phyloP scores from a whole-genome alignment of 441 rosid genomes.

The Arabidopsis lyrata region DNA sequence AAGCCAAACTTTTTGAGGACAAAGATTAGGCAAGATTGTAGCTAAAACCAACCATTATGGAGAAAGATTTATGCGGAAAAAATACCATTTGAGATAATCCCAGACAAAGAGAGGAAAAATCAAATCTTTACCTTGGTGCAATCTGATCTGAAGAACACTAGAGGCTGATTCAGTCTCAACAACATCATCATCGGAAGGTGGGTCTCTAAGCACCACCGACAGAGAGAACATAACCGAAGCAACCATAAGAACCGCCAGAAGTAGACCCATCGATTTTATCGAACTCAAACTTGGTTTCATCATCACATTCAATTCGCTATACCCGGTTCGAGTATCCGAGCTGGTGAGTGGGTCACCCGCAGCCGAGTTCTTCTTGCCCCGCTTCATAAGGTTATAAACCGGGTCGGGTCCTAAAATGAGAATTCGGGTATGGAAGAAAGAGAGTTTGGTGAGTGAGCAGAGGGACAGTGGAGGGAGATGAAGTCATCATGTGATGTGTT shows the following conservation, averaged over 20 bases:
- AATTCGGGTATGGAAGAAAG: background rate
- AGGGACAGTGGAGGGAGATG: background rate
- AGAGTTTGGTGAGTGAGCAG: slow-evolving; percentile 4
- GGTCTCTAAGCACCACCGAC: slow-evolving; percentile 54
- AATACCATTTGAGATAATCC: background rate
- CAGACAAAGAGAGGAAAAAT: background rate
- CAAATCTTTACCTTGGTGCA: slow-evolving; percentile 39
- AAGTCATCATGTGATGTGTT: slow-evolving; percentile 38
- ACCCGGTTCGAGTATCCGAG: slow-evolving; percentile 28
- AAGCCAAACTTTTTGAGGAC: background rate
- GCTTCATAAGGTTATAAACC: slow-evolving; percentile 42
- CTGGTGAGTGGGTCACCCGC: slow-evolving; percentile 28
- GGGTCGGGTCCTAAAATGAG: slow-evolving; percentile 32
- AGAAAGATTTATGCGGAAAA: background rate
- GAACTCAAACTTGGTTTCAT: slow-evolving; percentile 33
- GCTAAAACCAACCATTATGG: background rate
- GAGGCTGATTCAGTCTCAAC: slow-evolving; percentile 20
- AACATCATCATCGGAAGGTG: slow-evolving; percentile 48
- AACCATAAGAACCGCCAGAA: slow-evolving; percentile 43
- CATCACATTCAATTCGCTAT: background rate
- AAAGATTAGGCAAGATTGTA: slow-evolving; percentile 7
- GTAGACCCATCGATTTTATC: slow-evolving; percentile 48
- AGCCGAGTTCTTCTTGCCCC: slow-evolving; percentile 43
- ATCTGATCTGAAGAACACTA: slow-evolving; percentile 24
- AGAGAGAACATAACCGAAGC: slow-evolving; percentile 51